These are phyloP conservation scores for Cenchrus fungigraminus DNA, from an alignment of 176 grass and related monocot genomes.

Conservation along the genomic window DNA sequence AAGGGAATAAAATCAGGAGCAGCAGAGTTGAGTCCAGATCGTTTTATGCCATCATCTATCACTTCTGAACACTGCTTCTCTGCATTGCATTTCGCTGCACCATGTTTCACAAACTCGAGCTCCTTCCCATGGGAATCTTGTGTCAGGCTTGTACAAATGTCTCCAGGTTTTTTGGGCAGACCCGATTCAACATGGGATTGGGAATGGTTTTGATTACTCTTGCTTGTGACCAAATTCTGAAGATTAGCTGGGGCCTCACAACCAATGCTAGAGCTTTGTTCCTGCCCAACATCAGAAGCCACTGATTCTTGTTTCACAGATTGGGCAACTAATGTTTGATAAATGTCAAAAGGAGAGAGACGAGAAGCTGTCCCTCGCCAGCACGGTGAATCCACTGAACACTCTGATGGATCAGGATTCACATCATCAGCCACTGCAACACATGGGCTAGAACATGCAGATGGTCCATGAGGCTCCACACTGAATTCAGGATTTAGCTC, in stretches of 20 bases:
- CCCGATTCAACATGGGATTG: constrained; percentile 22
- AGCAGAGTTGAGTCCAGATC: constrained; percentile 45
- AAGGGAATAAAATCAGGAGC: constrained; percentile 52
- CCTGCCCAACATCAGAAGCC: constrained; percentile 3
- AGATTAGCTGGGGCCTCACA: neutral
- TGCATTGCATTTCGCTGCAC: constrained; percentile 7
- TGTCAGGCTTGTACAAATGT: constrained; percentile 13
- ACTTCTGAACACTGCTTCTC: constrained; percentile 23
- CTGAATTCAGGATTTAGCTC: constrained; percentile 28
- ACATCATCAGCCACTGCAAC: constrained; percentile 36
- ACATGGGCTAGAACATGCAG: constrained; percentile 21
- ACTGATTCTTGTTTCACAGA: constrained; percentile 28
- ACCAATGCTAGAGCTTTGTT: constrained; percentile 7
- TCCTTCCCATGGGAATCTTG: constrained; percentile 34
- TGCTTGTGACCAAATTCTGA: constrained; percentile 28
- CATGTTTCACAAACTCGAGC: constrained; percentile 12
- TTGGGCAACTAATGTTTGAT: constrained; percentile 3
- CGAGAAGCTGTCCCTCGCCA: constrained; percentile 48
- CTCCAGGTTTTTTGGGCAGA: constrained; percentile 32
- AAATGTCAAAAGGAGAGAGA: constrained; percentile 39
- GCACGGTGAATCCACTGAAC: constrained; percentile 69
- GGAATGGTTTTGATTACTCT: constrained; percentile 25
- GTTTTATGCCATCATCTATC: constrained; percentile 36
- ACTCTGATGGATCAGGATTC: constrained; percentile 54
- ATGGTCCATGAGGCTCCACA: constrained; percentile 34